Base-by-base conservation (phyloP, 345 rosid genomes). In the Lumnitzera littorea region DNA sequence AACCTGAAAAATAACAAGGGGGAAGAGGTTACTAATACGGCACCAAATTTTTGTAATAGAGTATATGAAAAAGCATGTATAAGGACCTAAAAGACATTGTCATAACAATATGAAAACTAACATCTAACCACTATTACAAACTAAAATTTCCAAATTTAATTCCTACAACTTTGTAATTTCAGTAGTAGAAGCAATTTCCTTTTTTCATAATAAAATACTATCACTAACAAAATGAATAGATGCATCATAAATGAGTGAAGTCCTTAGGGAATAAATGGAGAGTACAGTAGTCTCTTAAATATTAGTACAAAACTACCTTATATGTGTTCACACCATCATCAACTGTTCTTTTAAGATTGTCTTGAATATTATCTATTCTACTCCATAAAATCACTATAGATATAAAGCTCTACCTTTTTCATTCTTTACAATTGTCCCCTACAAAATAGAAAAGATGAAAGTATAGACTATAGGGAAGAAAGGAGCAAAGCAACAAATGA, bases 321-420 rank as follows among this genome's bases (percentile, higher is more conserved):
- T 91, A 95, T 20, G 96, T 91, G 55, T 95, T 95, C 56, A 95
- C 99, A 73, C 99, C 99, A 20, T 20, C 20, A 55, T 95, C 99
- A 68, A 95, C 91, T 31, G 99, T 97, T 82, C 98, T 85, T 81
- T 95, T 97, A 72, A 91, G 98, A 71, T 95, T 96, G 63, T 95
- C 99, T 64, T 91, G 74, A 57, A 88, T 91, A 71, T 97, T 88
- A 51, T 88, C 95, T 1, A 97, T 95, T 70, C 98, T 91, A 73
- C 96, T 96, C 62, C 98, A 86, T 69, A 95, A 69, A 66, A 95
- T 85, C 67, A 95, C 88, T 56, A 97, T 91, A 25, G 88, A 72
- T 9, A 91, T 75, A 58, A 85, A 91, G 77, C 88, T 62, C 98
- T 96, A 53, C 99, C 96, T 72, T 81, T 87, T 76, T 95, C 99